Evolutionary conservation across 2,329 filamentous ascomycete species (phyloP), one percentile per base, ranked within the genome.

Genomic region (Calonectria pseudoreteaudii): DNA sequence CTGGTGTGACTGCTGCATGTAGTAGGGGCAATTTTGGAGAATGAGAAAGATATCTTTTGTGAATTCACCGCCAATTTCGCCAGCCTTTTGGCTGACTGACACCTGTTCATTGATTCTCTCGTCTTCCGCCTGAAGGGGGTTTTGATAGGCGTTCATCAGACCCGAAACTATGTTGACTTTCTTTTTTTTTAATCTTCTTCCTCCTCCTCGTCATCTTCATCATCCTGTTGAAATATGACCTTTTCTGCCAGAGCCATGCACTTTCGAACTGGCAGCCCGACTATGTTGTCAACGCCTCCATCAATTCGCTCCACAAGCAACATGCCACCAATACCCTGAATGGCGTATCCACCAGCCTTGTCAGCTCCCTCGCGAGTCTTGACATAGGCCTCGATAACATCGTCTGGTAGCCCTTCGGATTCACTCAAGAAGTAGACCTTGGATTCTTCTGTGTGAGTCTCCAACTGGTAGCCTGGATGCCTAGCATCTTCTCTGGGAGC

Each of bases 271-370:
- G 97, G 97, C 84, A 99, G 84, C 0, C 97, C 97, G 34, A 99
- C 93, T 1, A 98, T 97, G 84, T 98, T 98, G 87, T 99, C 97
- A 80, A 95, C 94, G 69, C 92, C 92, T 14, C 97, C 97, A 76
- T 98, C 94, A 77, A 99, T 94, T 84, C 90, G 93, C 83, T 98
- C 95, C 16, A 99, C 92, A 71, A 99, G 85, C 73, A 99, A 88
- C 83, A 98, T 92, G 11, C 94, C 93, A 1, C 94, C 97, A 14
- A 96, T 88, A 0, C 96, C 97, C 85, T 99, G 97, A 68, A 99
- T 91, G 1, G 95, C 97, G 84, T 99, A 99, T 0, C 97, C 97
- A 2, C 97, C 97, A 0, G 97, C 97, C 88, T 98, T 99, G 85
- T 98, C 97, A 14, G 92, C 95, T 2, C 97, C 97, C 87, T 99